Evolutionary conservation across 148 eudicot genomes (phyloP), one percentile per base, ranked within the genome.

Genomic region (Linanthus parryae): DNA sequence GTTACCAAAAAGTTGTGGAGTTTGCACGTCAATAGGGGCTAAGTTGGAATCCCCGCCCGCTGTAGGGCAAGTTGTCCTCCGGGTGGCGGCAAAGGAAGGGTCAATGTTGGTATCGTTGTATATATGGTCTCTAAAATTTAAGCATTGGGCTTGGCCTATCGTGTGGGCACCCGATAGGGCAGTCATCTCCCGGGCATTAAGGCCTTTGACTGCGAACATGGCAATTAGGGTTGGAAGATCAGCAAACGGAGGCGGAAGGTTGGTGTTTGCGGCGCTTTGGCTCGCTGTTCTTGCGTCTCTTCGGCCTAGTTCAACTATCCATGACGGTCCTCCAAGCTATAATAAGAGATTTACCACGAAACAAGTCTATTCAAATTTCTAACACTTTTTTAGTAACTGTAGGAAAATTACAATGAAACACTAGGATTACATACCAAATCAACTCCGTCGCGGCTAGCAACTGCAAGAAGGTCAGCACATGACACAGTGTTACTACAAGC

Each of bases 391-490:
- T n/a, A n/a, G n/a, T n/a, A n/a, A n/a, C n/a, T n/a, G n/a, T n/a
- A n/a, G n/a, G n/a, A n/a, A n/a, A n/a, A n/a, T n/a, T n/a, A n/a
- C n/a, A n/a, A n/a, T n/a, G n/a, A n/a, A n/a, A n/a, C n/a, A n/a
- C n/a, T n/a, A 22, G 4, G n/a, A n/a, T 8, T 19, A 60, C 77
- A 76, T 33, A 80, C 86, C 65, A 65, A 55, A 19, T 54, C 57
- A 24, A 71, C 66, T 0, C 77, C 76, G 52, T 80, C 82, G 27
- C 79, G 61, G 7, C 82, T 69, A 1, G 86, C 79, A 34, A 80
- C 64, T 13, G 85, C 70, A 8, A 76, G 66, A 34, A 80, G 76
- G 54, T 80, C 85, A 8, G 85, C 82, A 64, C 82, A 80, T 21
- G 86, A 80, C 0, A 80, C 86, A 0, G 67, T 66, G 25, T 19